Percentiles rank a stretch among this genome's conserved stretches.
These are phyloP conservation scores for Darksidea phi DNA, from an alignment of 495 filamentous ascomycete species.

Conservation along the genomic window DNA sequence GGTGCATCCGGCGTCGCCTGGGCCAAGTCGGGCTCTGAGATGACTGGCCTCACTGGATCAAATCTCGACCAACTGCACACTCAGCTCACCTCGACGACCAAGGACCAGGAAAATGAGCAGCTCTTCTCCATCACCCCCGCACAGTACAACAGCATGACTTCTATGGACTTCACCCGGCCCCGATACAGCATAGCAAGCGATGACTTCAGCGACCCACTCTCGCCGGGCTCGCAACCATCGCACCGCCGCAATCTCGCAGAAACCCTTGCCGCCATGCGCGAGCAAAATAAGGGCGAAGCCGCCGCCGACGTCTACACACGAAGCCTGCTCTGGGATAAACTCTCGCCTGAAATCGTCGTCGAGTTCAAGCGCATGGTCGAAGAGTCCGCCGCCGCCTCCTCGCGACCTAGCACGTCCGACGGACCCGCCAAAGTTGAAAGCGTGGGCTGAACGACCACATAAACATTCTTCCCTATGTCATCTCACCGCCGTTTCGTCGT, in stretches of 20 bases:
- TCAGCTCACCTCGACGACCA: constrained; percentile 69
- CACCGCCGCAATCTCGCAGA: constrained; percentile 74
- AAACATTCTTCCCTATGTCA: constrained; percentile 1
- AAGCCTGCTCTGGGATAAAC: constrained; percentile 90
- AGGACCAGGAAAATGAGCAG: constrained; percentile 86
- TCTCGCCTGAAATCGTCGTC: constrained; percentile 85
- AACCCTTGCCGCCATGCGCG: constrained; percentile 75
- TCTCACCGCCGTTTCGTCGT: constrained; percentile 8
- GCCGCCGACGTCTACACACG: constrained; percentile 88
- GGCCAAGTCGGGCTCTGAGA: constrained; percentile 47
- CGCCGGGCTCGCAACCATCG: constrained; percentile 27
- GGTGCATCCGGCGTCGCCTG: constrained; percentile 44
- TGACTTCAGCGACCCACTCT: constrained; percentile 42
- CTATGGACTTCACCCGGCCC: constrained; percentile 61
- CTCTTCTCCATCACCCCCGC: constrained; percentile 79
- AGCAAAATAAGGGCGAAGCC: constrained; percentile 57
- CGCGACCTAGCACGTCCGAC: constrained; percentile 27
- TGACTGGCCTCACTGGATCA: constrained; percentile 50
- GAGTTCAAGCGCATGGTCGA: constrained; percentile 87
- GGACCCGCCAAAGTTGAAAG: constrained; percentile 26
- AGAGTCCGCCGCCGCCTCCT: constrained; percentile 32
- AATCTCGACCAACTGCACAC: constrained; percentile 73
- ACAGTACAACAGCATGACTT: constrained; percentile 85
- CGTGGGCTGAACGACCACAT: constrained; percentile 12
- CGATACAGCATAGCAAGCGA: constrained; percentile 52